Evolutionary conservation across 2,329 filamentous ascomycete species (phyloP), one percentile per base, ranked within the genome.

Genomic region (Chaetothyriales sp.): DNA sequence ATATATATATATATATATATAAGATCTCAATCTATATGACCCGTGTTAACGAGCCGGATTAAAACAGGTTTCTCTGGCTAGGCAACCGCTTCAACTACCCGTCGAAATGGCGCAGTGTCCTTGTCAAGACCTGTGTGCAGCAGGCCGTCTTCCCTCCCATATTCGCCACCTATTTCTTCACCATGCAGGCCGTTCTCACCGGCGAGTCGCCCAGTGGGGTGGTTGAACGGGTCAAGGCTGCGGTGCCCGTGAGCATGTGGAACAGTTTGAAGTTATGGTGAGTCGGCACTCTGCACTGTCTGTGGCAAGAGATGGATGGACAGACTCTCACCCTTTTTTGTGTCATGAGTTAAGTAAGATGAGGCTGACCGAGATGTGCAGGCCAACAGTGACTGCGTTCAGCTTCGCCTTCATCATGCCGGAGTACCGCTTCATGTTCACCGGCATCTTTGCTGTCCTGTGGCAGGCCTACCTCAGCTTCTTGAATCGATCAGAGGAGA

Each of bases 401-500:
- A 89, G 76, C 65, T 93, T 95, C 62, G 80, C 83, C n/a, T 92
- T 86, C 61, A 71, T 95, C 3, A 79, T 81, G 22, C 72, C 87
- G 46, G 80, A 90, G 62, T 90, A 86, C 66, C 74, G 89, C 48
- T 85, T 80, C 59, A 75, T 94, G 15, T 92, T 95, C 59, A 79
- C 83, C 0, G 86, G 85, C 1, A 69, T 83, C 5, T 76, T 94
- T 57, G 86, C 86, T 1, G 83, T 95, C 48, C 85, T 84, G 0
- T 95, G 89, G 89, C 89, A 95, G 75, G 88, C 86, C 0, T 95
- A 95, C 72, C 63, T 95, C 59, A 86, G 81, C 59, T 84, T 56
- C 44, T 53, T 60, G 52, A 60, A 60, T 47, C 54, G 58, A 18
- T 55, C 49, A 42, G 57, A 59, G 48, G 58, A 59, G 50, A 59